These are phyloP conservation scores for Luzula sylvatica DNA, from an alignment of 176 grass and related monocot species.

Conservation along the genomic window DNA sequence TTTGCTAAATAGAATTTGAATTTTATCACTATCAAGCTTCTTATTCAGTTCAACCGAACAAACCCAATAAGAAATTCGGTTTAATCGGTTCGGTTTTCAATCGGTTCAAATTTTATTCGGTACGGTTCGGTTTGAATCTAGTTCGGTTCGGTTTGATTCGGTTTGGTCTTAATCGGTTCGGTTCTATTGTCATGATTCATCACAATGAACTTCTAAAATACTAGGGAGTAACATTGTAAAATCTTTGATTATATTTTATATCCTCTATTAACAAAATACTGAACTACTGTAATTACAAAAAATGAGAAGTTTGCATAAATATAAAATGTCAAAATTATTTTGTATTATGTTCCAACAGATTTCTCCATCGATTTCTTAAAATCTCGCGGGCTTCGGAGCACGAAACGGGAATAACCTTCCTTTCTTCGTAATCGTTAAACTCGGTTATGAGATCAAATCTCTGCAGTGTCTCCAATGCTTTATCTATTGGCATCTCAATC, in stretches of 20 bases:
- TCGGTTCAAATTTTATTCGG: no score
- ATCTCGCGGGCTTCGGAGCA: constrained; percentile 49
- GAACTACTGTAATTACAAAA: background rate
- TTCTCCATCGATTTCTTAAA: constrained; percentile 54
- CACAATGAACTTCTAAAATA: no score
- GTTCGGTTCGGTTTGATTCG: no score
- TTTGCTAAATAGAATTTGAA: no score
- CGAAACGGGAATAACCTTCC: constrained; percentile 34
- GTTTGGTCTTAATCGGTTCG: no score
- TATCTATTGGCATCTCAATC: constrained; percentile 95
- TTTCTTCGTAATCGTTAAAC: constrained; percentile 20
- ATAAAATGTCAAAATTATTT: constrained; percentile 7
- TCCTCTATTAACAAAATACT: background rate
- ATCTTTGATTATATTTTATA: background rate
- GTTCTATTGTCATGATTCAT: no score
- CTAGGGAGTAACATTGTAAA: background rate
- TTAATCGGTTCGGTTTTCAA: no score
- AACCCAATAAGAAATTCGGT: no score
- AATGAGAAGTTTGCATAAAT: background rate
- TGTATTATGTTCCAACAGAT: constrained; percentile 38
- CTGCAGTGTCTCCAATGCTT: constrained; percentile 64
- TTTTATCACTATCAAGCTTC: no score
- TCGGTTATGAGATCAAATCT: constrained; percentile 62
- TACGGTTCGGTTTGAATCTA: no score
- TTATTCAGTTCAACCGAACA: no score